Percentiles rank a stretch among this genome's conserved stretches.
These are phyloP conservation scores for Picea glauca DNA, from an alignment of 75 land plant genomes.

Conservation along the genomic window DNA sequence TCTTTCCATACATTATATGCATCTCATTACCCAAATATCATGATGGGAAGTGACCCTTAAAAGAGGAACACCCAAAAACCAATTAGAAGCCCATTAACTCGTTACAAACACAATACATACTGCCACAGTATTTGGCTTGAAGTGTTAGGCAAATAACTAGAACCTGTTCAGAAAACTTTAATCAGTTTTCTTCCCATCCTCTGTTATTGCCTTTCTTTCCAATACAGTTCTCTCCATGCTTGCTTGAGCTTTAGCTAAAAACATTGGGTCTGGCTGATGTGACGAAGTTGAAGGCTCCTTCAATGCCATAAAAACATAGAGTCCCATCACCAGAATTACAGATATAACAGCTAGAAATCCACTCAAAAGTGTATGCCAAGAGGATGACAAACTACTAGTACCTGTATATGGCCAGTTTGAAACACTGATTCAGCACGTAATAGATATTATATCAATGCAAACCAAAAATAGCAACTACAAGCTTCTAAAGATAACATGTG, in stretches of 20 bases:
- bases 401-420: conserved; percentile 24
- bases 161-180: not conserved
- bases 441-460: too few species aligned
- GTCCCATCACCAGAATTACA: conserved; percentile 65
- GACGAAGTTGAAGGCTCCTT: conserved; percentile 44
- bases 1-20: too few species aligned
- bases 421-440: too few species aligned
- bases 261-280: conserved; percentile 70
- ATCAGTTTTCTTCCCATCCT: conserved; percentile 5
- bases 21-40: too few species aligned
- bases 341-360: conserved; percentile 82
- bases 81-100: too few species aligned
- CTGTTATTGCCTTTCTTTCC: not conserved
- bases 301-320: conserved; percentile 73
- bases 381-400: conserved; percentile 31
- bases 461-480: too few species aligned
- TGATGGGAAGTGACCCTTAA: too few species aligned
- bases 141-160: too few species aligned
- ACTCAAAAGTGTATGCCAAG: conserved; percentile 56
- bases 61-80: too few species aligned
- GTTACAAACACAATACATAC: too few species aligned
- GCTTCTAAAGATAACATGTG: too few species aligned
- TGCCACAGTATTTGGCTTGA: too few species aligned
- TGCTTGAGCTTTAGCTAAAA: conserved; percentile 61
- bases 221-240: conserved; percentile 26